Conservation (phyloP, 1,284 basidiomycete species). For the Leccinum variabile region DNA sequence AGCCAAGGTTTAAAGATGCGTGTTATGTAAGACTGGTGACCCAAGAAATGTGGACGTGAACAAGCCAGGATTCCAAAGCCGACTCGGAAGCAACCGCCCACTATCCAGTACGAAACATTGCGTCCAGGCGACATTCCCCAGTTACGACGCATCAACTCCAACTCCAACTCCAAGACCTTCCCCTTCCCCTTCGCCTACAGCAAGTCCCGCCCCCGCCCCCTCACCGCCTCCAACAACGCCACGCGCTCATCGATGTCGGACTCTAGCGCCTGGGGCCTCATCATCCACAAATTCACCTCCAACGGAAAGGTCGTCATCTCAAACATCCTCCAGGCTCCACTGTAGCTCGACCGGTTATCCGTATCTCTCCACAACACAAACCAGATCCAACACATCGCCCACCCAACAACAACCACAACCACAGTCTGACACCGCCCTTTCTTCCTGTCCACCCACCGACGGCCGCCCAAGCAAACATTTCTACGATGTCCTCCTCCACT, state of each 20-base stretch:
- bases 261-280: slow-evolving; percentile 27
- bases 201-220: slow-evolving; percentile 14
- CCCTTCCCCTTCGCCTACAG: slow-evolving; percentile 22
- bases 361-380: background rate
- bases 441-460: slow-evolving; percentile 16
- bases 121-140: no score
- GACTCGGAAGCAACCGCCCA: no score
- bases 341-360: slow-evolving; percentile 48
- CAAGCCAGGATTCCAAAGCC: no score
- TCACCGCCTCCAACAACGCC: background rate
- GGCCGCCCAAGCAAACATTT: background rate
- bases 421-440: slow-evolving; percentile 16
- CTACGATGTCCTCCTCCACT: slow-evolving; percentile 26
- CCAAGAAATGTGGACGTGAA: no score
- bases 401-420: slow-evolving; percentile 23
- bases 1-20: no score
- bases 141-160: no score
- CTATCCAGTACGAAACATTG: no score
- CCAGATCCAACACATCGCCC: background rate
- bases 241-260: slow-evolving; percentile 26
- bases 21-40: no score
- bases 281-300: slow-evolving; percentile 24
- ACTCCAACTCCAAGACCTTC: no score
- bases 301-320: slow-evolving; percentile 33
- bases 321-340: slow-evolving; percentile 51